A percentile compares a stretch with the other conserved stretches of the same genome.
Conservation (phyloP, 2,329 filamentous ascomycete species). For the Verticillium klebahnii region DNA sequence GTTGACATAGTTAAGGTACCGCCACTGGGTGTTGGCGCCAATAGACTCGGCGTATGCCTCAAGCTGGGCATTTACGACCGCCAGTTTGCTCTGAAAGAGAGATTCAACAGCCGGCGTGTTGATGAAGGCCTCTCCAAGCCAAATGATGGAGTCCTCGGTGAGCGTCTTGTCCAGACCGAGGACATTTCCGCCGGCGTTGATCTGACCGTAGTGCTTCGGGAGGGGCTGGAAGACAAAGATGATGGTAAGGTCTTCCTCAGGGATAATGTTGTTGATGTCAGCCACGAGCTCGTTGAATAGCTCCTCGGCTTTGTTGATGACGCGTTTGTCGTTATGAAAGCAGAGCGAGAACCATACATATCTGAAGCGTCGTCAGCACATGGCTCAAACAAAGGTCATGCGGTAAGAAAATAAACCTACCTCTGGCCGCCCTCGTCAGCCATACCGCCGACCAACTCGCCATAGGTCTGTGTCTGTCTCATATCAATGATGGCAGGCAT, state of each 20-base stretch:
- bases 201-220: conserved; percentile 5
- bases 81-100: conserved; percentile 25
- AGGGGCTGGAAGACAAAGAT: conserved; percentile 11
- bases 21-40: conserved; percentile 18
- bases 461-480: conserved; percentile 1
- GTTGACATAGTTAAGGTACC: conserved; percentile 30
- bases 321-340: conserved; percentile 1
- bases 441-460: conserved; percentile 4
- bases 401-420: background rate
- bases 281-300: conserved; percentile 1
- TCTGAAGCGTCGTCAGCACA: background rate
- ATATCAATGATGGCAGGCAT: conserved; percentile 2
- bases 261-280: background rate
- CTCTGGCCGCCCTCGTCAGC: conserved; percentile 3
- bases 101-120: conserved; percentile 19
- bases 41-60: conserved; percentile 12
- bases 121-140: background rate
- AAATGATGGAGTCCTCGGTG: background rate
- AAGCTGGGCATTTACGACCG: conserved; percentile 21
- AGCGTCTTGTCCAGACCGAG: background rate
- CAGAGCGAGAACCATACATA: conserved; percentile 5
- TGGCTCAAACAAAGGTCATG: background rate
- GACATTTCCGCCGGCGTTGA: conserved; percentile 3
- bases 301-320: conserved; percentile 5
- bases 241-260: conserved; percentile 4